Evolutionary conservation across 2,329 filamentous ascomycete species (phyloP).

Genomic region (Chrysoporthe puriensis): DNA sequence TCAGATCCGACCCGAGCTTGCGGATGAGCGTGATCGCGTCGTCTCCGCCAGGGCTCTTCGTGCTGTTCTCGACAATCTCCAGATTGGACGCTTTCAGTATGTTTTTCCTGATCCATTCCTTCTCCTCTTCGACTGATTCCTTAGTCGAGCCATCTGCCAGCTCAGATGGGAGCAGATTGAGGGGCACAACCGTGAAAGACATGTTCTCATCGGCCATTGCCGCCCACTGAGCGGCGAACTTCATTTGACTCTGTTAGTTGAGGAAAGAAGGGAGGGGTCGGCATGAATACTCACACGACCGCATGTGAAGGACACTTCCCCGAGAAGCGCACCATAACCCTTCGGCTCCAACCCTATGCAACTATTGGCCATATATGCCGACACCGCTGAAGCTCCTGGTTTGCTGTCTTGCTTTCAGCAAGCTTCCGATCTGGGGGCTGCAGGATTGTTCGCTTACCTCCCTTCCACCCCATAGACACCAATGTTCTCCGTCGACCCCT

Average conservation of each 20-base stretch:
- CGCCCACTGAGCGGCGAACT: conserved; percentile 47
- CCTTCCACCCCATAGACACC: conserved; percentile 45
- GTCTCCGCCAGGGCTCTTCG: conserved; percentile 32
- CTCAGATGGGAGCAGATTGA: conserved; percentile 42
- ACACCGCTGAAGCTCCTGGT: conserved; percentile 49
- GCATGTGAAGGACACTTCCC: conserved; percentile 49
- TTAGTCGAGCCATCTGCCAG: conserved; percentile 22
- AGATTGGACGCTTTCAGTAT: conserved; percentile 44
- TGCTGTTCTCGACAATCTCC: conserved; percentile 40
- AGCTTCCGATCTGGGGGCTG: neutral
- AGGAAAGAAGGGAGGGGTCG: no score
- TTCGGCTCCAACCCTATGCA: conserved; percentile 45
- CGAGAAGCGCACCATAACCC: conserved; percentile 48
- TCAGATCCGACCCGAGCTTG: conserved; percentile 49
- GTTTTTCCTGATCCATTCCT: conserved; percentile 42
- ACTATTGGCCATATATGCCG: conserved; percentile 48
- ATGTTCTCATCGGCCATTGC: conserved; percentile 40
- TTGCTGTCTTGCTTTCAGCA: conserved; percentile 40
- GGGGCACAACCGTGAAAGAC: conserved; percentile 45
- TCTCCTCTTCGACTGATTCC: conserved; percentile 41
- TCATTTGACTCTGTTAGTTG: neutral
- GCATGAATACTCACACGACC: conserved; percentile 38
- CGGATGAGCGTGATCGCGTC: conserved; percentile 45
- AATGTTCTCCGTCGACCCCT: conserved; percentile 40
- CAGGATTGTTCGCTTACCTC: neutral